Conservation (phyloP, 2,329 filamentous ascomycete genomes). For the Aspergillus terreus region DNA sequence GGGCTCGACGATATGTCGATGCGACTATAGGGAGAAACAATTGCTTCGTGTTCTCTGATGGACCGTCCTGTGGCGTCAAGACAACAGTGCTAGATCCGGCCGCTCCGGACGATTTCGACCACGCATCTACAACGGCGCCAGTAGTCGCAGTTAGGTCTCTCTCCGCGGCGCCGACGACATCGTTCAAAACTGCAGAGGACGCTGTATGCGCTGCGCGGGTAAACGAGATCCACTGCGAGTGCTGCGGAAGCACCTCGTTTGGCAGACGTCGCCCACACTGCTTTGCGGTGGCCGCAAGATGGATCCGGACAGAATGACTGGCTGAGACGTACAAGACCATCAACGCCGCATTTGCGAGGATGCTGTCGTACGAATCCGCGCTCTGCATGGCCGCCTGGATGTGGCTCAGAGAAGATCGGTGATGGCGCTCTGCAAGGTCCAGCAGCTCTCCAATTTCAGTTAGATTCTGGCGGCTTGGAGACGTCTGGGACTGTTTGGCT, state of each 20-base stretch:
- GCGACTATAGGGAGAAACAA: conserved; percentile 16
- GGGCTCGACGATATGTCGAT: conserved; percentile 13
- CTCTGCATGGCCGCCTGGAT: conserved; percentile 33
- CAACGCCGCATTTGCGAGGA: conserved; percentile 39
- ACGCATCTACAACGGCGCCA: conserved; percentile 1
- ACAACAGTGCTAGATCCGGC: neutral
- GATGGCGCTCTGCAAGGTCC: conserved; percentile 34
- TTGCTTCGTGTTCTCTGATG: conserved; percentile 14
- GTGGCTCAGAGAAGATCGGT: conserved; percentile 36
- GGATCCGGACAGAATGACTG: conserved; percentile 37
- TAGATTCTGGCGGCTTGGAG: conserved; percentile 2
- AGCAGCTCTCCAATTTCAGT: conserved; percentile 22
- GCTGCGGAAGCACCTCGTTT: conserved; percentile 28
- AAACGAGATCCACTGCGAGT: conserved; percentile 38
- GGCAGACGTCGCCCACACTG: conserved; percentile 11
- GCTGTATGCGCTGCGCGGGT: conserved; percentile 36
- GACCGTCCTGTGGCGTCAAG: conserved; percentile 13
- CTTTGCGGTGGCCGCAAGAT: conserved; percentile 24
- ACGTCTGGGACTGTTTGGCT: conserved; percentile 3
- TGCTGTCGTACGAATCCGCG: conserved; percentile 29
- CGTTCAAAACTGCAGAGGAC: conserved; percentile 28
- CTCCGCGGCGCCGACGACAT: conserved; percentile 1
- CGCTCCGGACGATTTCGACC: neutral
- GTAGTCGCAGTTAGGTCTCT: neutral
- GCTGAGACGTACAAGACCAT: conserved; percentile 43